Evolutionary conservation across 1,139 yeast species (phyloP), one percentile per base, ranked within the genome.

Genomic region (Meyerozyma carpophila): DNA sequence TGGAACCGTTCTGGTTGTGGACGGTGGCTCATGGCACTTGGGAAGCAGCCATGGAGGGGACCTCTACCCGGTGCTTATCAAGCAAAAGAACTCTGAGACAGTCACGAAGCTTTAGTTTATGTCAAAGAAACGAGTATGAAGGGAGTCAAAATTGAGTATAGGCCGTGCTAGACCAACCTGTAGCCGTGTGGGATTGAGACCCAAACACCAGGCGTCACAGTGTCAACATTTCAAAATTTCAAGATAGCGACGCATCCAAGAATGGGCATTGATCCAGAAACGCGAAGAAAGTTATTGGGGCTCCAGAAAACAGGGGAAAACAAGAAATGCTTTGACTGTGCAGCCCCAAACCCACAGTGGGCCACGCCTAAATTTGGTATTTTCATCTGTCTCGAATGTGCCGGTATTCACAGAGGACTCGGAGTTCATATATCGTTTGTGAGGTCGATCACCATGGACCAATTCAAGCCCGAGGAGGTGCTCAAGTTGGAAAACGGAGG

Each of bases 401-500:
- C 98, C 36, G 97, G 98, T 43, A 75, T 88, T 48, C 99, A 93
- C 64, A 81, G 99, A 63, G 95, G 96, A 28, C 73, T 93, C 44
- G 99, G 99, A 34, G 98, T 93, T 41, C 98, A 94, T 65, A 82
- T 93, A 48, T 90, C 98, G 39, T 94, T 94, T 68, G 98, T 93
- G 42, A 79, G 98, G 60, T 87, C 96, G 27, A 90, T 93, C 53
- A 89, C 96, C 28, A 91, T 94, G 95, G 99, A 93, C 63, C 96
- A 90, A 66, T 94, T 94, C 74, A 90, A 90, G 63, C 84, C 90
- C 13, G 96, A 89, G 44, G 98, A 93, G 63, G 77, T 90, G 47
- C 71, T 82, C 50, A 73, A 94, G 53, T 91, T 94, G 98, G 96
- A 93, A 57, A 73, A 82, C 48, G 98, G 99, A 47, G 99, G 99